phyloP scores from a whole-genome alignment of 192 early-diverging fungal species.

The Podila clonocystis region DNA sequence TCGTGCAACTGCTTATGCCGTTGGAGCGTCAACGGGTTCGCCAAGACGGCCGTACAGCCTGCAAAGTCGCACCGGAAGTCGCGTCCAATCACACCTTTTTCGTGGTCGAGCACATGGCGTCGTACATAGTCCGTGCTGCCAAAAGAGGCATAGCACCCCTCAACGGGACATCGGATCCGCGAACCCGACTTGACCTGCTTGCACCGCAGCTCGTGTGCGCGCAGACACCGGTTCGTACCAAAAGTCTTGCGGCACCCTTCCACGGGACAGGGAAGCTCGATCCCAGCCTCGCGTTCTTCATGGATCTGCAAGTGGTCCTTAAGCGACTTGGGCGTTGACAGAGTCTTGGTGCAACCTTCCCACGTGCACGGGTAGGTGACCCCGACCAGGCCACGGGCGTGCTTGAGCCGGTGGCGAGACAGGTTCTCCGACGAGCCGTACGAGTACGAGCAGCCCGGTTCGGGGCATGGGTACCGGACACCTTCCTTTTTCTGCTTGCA shows the following conservation, averaged over 20 bases:
- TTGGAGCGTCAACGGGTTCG: slow-evolving; percentile 5
- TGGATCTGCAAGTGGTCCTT: slow-evolving; percentile 14
- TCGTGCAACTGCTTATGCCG: slow-evolving; percentile 9
- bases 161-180: slow-evolving; percentile 6
- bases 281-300: slow-evolving; percentile 2
- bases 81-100: slow-evolving; percentile 6
- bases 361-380: slow-evolving; percentile 15
- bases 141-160: background rate
- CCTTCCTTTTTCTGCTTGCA: slow-evolving; percentile 41
- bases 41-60: background rate
- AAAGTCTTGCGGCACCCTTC: slow-evolving; percentile 5
- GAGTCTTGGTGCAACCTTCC: background rate
- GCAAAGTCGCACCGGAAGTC: slow-evolving; percentile 7
- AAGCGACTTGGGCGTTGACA: slow-evolving; percentile 7
- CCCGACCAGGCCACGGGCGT: slow-evolving; percentile 38
- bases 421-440: slow-evolving; percentile 45
- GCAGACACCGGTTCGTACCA: slow-evolving; percentile 4
- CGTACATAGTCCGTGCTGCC: slow-evolving; percentile 16
- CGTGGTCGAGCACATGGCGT: slow-evolving; percentile 11
- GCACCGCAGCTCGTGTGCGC: slow-evolving; percentile 10
- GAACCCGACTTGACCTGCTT: slow-evolving; percentile 13
- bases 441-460: slow-evolving; percentile 30
- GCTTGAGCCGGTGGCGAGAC: slow-evolving; percentile 36
- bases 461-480: slow-evolving; percentile 21
- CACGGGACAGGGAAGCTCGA: background rate